Evolutionary conservation across 1,139 yeast genomes (phyloP).

Genomic region (Lodderomyces beijingensis): DNA sequence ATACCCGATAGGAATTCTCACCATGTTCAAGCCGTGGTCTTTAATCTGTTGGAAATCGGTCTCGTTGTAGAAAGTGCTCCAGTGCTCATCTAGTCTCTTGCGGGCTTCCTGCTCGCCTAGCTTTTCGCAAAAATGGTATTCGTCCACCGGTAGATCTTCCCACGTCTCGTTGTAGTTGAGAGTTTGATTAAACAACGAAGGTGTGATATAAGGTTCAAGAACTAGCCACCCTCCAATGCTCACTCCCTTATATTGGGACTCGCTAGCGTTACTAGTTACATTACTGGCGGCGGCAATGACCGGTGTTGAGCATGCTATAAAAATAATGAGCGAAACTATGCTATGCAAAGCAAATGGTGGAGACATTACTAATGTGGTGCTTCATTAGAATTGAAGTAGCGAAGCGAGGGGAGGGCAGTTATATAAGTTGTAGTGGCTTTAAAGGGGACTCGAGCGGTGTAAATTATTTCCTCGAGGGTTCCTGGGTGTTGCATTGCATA

Average conservation of each 20-base stretch:
- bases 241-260: constrained; percentile 43
- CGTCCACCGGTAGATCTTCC: constrained; percentile 50
- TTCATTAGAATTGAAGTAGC: no score
- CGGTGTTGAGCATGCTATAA: no score
- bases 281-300: not conserved
- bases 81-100: constrained; percentile 44
- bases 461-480: no score
- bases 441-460: no score
- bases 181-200: constrained; percentile 46
- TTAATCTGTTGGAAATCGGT: constrained; percentile 47
- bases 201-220: constrained; percentile 62
- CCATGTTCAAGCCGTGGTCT: constrained; percentile 52
- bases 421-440: no score
- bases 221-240: constrained; percentile 67
- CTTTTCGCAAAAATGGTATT: constrained; percentile 46
- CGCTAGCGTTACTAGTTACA: constrained; percentile 1
- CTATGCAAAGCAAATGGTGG: no score
- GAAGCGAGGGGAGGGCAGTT: no score
- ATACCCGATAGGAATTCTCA: constrained; percentile 63
- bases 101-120: constrained; percentile 46
- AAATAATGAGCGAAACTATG: no score
- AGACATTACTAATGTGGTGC: no score
- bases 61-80: constrained; percentile 53
- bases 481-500: no score
- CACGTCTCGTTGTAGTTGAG: constrained; percentile 20